Percentiles rank a stretch among this genome's conserved stretches.
phyloP scores from a whole-genome alignment of 2,329 filamentous ascomycete species.

The Orbilia oligospora region DNA sequence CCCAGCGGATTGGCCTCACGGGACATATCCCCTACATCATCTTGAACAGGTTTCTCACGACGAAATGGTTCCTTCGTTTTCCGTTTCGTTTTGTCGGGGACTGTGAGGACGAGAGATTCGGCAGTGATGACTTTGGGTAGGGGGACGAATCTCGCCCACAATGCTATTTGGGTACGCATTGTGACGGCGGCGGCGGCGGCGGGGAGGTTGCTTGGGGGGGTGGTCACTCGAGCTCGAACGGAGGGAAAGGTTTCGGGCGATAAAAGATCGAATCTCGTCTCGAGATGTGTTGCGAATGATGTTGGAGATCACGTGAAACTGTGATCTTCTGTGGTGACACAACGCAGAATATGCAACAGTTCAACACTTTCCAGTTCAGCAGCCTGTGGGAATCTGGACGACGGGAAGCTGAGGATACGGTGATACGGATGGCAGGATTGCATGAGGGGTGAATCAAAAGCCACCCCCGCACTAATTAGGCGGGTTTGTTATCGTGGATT shows the following conservation, averaged over 20 bases:
- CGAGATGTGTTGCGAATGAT: slow-evolving; percentile 19
- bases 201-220: background rate
- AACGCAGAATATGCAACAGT: slow-evolving; percentile 27
- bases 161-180: slow-evolving; percentile 46
- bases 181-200: slow-evolving; percentile 10
- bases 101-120: slow-evolving; percentile 28
- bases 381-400: background rate
- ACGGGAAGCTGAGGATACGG: slow-evolving; percentile 14
- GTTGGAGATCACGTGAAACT: slow-evolving; percentile 29
- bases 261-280: slow-evolving; percentile 27
- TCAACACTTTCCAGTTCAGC: background rate
- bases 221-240: background rate
- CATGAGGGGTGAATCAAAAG: background rate
- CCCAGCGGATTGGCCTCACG: slow-evolving; percentile 64
- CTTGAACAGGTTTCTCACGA: slow-evolving; percentile 18
- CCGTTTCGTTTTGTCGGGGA: slow-evolving; percentile 31
- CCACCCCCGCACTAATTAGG: background rate
- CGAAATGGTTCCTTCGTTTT: background rate
- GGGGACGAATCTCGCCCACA: slow-evolving; percentile 51
- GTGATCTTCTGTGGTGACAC: background rate
- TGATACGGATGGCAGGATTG: background rate
- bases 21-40: slow-evolving; percentile 43
- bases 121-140: slow-evolving; percentile 44
- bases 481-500: background rate
- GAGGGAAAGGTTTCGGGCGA: background rate